These are phyloP conservation scores for Spongospora subterranea DNA, from an alignment of 208 protist genomes.

Conservation along the genomic window DNA sequence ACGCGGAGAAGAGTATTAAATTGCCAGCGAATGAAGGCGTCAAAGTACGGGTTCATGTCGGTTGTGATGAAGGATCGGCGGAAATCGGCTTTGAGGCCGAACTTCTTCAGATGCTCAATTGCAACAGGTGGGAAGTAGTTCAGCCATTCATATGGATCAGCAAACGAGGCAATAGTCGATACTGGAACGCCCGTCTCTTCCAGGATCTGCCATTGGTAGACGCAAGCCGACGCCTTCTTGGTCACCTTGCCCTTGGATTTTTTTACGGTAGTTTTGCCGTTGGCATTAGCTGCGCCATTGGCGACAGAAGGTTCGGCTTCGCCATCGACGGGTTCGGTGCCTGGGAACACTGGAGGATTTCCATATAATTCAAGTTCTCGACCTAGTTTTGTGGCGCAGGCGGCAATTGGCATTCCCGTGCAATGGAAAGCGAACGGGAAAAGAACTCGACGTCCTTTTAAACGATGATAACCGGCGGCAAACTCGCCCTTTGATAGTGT, in stretches of 20 bases:
- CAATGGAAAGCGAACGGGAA: conserved; percentile 99
- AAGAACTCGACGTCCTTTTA: conserved; percentile 94
- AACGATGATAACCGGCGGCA: conserved; percentile 88
- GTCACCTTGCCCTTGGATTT: conserved; percentile 22
- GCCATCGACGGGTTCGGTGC: conserved; percentile 68
- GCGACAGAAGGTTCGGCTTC: background rate
- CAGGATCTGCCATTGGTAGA: conserved; percentile 61
- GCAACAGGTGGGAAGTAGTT: conserved; percentile 97
- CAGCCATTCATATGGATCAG: conserved; percentile 96
- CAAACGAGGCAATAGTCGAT: conserved; percentile 95
- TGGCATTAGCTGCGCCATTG: background rate
- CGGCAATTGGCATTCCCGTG: conserved; percentile 99
- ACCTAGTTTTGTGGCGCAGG: conserved; percentile 95
- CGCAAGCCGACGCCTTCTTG: background rate
- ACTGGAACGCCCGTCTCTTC: conserved; percentile 80
- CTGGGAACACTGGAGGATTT: conserved; percentile 83
- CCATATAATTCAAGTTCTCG: conserved; percentile 83
- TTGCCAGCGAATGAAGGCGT: conserved; percentile 98
- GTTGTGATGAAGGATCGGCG: conserved; percentile 97
- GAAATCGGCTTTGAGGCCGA: conserved; percentile 96
- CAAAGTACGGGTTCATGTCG: conserved; percentile 98
- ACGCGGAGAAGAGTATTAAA: conserved; percentile 75
- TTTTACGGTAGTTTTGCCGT: background rate
- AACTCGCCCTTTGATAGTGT: conserved; percentile 99
- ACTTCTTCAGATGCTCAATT: conserved; percentile 88